Evolutionary conservation across 164 flowering plant species (phyloP).

Genomic region (Chimonanthus salicifolius): DNA sequence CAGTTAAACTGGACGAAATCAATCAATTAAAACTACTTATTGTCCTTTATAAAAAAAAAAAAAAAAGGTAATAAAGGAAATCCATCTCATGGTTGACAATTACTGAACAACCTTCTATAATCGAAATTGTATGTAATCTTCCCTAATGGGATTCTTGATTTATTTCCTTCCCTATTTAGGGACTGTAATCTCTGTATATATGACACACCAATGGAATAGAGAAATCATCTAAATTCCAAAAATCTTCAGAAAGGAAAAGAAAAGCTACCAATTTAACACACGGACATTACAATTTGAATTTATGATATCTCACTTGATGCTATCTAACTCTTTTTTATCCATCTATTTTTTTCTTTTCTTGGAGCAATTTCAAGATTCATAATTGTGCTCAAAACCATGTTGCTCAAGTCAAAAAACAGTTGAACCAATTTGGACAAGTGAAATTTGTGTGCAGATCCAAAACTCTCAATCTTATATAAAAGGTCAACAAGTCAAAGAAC

Average conservation of each 20-base stretch:
- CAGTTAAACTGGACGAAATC: background rate
- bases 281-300: background rate
- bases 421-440: no score
- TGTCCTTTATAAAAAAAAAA: no score
- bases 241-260: background rate
- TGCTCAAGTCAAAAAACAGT: background rate
- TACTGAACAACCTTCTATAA: background rate
- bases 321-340: background rate
- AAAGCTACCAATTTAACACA: background rate
- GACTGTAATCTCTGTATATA: no score
- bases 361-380: background rate
- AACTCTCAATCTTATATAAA: background rate
- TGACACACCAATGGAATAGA: no score
- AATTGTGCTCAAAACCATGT: background rate
- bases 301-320: background rate
- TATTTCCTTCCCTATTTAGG: no score
- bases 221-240: no score
- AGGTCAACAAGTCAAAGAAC: no score
- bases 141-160: no score
- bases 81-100: background rate
- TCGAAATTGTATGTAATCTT: background rate
- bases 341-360: no score
- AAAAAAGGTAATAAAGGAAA: no score
- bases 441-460: background rate
- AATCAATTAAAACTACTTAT: background rate